A percentile compares a stretch with the other conserved stretches of the same genome.
Evolutionary conservation across 345 rosid genomes (phyloP).

Genomic region (Heritiera fomes): DNA sequence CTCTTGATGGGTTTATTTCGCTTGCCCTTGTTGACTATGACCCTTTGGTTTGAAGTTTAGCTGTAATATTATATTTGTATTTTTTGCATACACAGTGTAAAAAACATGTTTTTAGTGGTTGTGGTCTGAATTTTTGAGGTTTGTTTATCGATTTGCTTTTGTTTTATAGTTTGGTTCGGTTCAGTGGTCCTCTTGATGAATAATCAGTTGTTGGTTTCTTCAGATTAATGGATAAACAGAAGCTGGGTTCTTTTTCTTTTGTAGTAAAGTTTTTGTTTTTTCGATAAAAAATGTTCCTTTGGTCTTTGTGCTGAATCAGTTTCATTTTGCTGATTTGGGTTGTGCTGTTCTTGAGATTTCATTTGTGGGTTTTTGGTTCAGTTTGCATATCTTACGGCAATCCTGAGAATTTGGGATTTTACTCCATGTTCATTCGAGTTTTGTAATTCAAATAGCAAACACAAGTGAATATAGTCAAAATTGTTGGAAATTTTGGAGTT

Average conservation of each 20-base stretch:
- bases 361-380: conserved; percentile 17
- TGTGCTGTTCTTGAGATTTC: conserved; percentile 14
- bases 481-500: conserved; percentile 9
- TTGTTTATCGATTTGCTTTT: conserved; percentile 17
- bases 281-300: background rate
- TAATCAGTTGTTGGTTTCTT: conserved; percentile 21
- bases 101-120: conserved; percentile 11
- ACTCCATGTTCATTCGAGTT: background rate
- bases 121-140: conserved; percentile 15
- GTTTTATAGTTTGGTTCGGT: conserved; percentile 14
- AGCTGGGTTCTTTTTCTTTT: conserved; percentile 1
- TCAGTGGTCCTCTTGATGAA: conserved; percentile 7
- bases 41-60: conserved; percentile 19
- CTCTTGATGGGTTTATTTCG: conserved; percentile 11
- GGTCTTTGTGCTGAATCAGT: conserved; percentile 8
- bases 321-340: conserved; percentile 12
- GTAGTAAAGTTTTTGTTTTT: conserved; percentile 12
- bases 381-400: background rate
- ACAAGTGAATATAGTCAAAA: background rate
- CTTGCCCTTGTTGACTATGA: conserved; percentile 33
- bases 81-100: background rate
- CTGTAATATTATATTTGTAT: conserved; percentile 1
- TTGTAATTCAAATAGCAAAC: background rate
- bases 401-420: background rate
- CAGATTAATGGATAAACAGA: conserved; percentile 17